These are phyloP conservation scores for Ogataea philodendri DNA, from an alignment of 805 yeast genomes.

Conservation along the genomic window DNA sequence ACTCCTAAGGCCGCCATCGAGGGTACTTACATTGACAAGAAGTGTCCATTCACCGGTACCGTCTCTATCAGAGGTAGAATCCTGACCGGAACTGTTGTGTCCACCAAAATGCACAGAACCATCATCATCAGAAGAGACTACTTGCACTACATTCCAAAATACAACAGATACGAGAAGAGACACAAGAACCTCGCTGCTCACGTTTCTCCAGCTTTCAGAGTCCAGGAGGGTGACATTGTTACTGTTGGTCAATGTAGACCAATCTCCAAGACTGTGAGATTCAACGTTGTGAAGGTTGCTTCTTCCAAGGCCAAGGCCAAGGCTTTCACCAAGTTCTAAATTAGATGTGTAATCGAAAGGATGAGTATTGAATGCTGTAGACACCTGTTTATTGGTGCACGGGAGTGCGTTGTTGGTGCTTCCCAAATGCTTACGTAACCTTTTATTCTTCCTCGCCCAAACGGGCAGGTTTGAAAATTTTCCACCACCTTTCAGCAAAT, in stretches of 20 bases:
- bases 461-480: slow-evolving; percentile 1
- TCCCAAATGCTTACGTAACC: no score
- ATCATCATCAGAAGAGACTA: slow-evolving; percentile 99
- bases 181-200: slow-evolving; percentile 99
- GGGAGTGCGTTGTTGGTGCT: background rate
- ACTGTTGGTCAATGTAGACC: slow-evolving; percentile 99
- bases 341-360: slow-evolving; percentile 16
- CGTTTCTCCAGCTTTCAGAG: slow-evolving; percentile 99
- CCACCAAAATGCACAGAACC: slow-evolving; percentile 99
- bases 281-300: slow-evolving; percentile 96
- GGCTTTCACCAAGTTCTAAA: slow-evolving; percentile 96
- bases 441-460: slow-evolving; percentile 1
- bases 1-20: slow-evolving; percentile 98
- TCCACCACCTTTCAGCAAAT: no score
- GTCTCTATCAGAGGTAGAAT: slow-evolving; percentile 99
- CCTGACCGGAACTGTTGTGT: slow-evolving; percentile 98
- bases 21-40: slow-evolving; percentile 99
- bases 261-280: slow-evolving; percentile 98
- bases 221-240: slow-evolving; percentile 96
- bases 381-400: slow-evolving; percentile 4
- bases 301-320: slow-evolving; percentile 85
- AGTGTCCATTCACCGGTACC: slow-evolving; percentile 98
- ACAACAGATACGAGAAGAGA: slow-evolving; percentile 99
- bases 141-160: slow-evolving; percentile 99
- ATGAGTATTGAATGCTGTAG: slow-evolving; percentile 3